Base-by-base conservation (phyloP, 1,284 basidiomycete genomes). In the Athelia psychrophila region DNA sequence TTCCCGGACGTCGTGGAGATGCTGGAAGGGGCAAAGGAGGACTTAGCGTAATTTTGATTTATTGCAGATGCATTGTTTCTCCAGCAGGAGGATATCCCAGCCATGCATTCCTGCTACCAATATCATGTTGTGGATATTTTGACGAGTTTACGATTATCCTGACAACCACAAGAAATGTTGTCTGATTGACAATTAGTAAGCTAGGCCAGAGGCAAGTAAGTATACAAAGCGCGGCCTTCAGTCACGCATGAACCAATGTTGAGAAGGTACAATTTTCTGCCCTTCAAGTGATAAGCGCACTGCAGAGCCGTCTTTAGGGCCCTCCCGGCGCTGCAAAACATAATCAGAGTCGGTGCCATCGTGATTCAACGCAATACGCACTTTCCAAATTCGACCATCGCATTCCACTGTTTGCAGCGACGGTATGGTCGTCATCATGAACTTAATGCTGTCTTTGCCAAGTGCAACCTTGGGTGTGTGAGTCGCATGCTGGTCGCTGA, bases 301-400 rank as follows among this genome's bases (percentile, higher is more conserved):
- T 38, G 46, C 22, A 42, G 49, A 27, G 19, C 19, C 27, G 47
- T 20, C 44, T 38, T 42, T 22, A 35, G 49, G 23, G n/a, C n/a
- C 27, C 45, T 23, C 44, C 13, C 44, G 52, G 22, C 49, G 48
- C 9, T 13, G 22, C n/a, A 30, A 27, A 12, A 19, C 22, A n/a
- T 25, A 24, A 35, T 38, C 18, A 25, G 1, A 30, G 27, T 13
- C 27, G 27, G 3, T 38, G 8, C 16, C 32, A 44, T 27, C 33
- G 18, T 20, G 19, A 30, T 13, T 30, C 27, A 30, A 30, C 5
- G 15, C 47, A 44, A 25, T 15, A 64, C 72, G 58, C 58, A 86
- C 86, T 58, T 71, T 80, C 84, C 84, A 88, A 9, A 79, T 62
- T 35, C 83, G 71, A 40, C 73, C 74, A 53, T 77, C 78, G 24